Conservation (phyloP, 768 basidiomycete genomes). For the Tephrocybe sp. region DNA sequence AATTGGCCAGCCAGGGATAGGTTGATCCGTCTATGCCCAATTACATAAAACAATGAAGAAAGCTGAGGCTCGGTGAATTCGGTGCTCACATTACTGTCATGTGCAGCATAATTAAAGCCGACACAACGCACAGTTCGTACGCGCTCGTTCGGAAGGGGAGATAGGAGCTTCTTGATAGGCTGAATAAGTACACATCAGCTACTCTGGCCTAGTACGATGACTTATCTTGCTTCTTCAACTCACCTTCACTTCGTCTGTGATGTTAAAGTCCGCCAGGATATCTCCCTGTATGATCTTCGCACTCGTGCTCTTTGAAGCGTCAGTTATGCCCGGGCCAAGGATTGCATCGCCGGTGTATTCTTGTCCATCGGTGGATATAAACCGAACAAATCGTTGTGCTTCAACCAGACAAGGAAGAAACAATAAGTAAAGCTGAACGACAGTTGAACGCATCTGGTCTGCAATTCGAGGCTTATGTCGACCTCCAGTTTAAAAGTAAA, state of each 20-base stretch:
- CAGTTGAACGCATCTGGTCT: constrained; percentile 6
- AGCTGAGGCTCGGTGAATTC: not conserved
- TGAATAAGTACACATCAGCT: constrained; percentile 3
- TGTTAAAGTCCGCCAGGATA: constrained; percentile 23
- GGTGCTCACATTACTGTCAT: constrained; percentile 19
- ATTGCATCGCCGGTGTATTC: constrained; percentile 27
- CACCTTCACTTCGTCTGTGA: constrained; percentile 25
- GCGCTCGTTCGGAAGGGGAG: constrained; percentile 24
- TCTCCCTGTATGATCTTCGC: constrained; percentile 25
- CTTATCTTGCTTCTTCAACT: not conserved
- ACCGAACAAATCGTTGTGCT: constrained; percentile 25
- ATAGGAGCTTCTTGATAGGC: constrained; percentile 23
- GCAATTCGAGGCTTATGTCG: not conserved
- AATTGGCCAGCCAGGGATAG: constrained; percentile 21
- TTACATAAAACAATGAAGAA: not conserved
- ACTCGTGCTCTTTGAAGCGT: constrained; percentile 22
- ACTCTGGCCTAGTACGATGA: not conserved
- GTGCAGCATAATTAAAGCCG: constrained; percentile 27
- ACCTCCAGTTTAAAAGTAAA: constrained; percentile 5
- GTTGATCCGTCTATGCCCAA: constrained; percentile 15
- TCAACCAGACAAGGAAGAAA: constrained; percentile 13
- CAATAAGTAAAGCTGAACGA: constrained; percentile 2
- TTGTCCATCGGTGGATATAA: constrained; percentile 24
- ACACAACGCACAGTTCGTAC: constrained; percentile 27
- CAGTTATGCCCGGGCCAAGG: constrained; percentile 16